Percentiles rank a stretch among this genome's conserved stretches.
phyloP scores from a whole-genome alignment of 139 green algal genomes.

The Tetradesmus obliquus region DNA sequence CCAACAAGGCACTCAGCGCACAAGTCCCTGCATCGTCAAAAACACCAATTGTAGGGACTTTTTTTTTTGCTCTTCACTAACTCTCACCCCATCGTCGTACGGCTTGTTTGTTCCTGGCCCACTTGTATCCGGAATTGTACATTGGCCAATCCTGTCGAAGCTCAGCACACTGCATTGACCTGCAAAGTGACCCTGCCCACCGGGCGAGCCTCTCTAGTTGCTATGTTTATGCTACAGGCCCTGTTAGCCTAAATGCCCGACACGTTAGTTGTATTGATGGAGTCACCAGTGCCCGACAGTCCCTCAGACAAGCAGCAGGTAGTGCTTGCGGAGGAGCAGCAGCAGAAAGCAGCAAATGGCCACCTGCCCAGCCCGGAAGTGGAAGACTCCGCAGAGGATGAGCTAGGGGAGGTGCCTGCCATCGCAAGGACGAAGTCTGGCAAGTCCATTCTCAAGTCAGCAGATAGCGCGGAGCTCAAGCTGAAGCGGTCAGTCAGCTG shows the following conservation, averaged over 20 bases:
- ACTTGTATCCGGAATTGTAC: background rate
- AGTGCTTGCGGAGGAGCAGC: background rate
- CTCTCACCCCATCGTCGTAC: background rate
- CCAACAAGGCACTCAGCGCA: background rate
- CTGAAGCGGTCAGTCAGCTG: conserved; percentile 48
- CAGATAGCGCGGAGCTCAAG: background rate
- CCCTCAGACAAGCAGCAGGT: background rate
- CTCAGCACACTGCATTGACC: background rate
- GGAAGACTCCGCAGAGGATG: background rate
- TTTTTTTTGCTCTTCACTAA: background rate
- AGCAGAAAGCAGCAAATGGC: background rate
- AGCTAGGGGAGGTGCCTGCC: background rate
- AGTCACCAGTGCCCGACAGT: background rate
- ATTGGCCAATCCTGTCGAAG: background rate
- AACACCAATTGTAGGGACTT: background rate
- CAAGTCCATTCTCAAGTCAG: background rate
- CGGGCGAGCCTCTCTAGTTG: background rate
- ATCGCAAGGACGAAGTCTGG: background rate
- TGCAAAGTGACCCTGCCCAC: background rate
- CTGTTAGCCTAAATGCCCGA: background rate
- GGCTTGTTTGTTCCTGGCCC: background rate
- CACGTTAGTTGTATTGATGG: background rate
- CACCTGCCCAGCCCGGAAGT: background rate
- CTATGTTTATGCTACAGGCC: background rate
- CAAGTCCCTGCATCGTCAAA: background rate